phyloP scores from a whole-genome alignment of 2,329 filamentous ascomycete species.

The Neopestalotiopsis sp. region DNA sequence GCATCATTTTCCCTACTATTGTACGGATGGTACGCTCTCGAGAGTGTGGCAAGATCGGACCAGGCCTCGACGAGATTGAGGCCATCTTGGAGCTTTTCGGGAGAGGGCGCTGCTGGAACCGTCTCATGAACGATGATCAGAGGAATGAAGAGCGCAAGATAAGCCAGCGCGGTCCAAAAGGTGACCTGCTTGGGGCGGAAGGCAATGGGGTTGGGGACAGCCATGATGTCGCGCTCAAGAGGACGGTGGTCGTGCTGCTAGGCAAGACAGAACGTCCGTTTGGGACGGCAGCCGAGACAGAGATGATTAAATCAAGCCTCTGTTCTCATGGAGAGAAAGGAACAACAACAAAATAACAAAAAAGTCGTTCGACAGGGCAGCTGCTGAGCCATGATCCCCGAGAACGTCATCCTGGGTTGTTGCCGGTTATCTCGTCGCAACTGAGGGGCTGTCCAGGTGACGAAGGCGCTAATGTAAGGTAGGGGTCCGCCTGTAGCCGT shows the following conservation, averaged over 20 bases:
- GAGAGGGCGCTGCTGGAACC: conserved; percentile 67
- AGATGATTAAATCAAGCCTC: not conserved
- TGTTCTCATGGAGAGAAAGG: not conserved
- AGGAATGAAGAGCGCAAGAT: conserved; percentile 77
- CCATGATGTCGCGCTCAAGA: conserved; percentile 9
- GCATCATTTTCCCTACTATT: conserved; percentile 85
- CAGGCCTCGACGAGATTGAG: conserved; percentile 87
- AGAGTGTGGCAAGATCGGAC: conserved; percentile 79
- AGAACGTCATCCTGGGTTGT: not conserved
- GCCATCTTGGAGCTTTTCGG: conserved; percentile 58
- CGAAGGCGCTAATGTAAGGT: not conserved
- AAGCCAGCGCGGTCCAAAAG: conserved; percentile 72
- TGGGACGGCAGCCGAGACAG: not conserved
- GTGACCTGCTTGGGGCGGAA: conserved; percentile 85
- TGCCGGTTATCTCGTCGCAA: conserved; percentile 1
- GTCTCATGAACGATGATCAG: conserved; percentile 77
- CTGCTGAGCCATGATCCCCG: not conserved
- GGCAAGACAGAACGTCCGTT: not conserved
- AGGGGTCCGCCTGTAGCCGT: not conserved
- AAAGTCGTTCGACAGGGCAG: not conserved
- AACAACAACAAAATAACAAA: not conserved
- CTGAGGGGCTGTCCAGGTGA: not conserved
- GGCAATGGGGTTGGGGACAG: conserved; percentile 61
- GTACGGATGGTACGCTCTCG: conserved; percentile 81
- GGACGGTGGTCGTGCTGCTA: not conserved